A percentile compares a stretch with the other conserved stretches of the same genome.
Conservation (phyloP, 2,329 filamentous ascomycete genomes). For the Nannizziopsis arthrosporioides region DNA sequence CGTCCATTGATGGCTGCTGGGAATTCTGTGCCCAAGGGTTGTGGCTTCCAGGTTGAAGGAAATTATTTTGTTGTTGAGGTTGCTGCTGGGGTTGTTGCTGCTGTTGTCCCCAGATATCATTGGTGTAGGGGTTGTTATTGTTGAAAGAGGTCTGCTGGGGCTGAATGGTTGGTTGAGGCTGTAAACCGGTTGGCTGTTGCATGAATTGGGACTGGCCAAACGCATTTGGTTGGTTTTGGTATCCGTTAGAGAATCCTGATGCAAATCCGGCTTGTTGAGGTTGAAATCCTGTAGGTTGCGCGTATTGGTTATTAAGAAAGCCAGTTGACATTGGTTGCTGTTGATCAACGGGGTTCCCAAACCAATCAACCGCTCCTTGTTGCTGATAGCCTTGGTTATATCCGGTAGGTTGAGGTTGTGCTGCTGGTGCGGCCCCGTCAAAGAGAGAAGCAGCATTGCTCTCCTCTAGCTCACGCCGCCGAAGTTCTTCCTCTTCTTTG, state of each 20-base stretch:
- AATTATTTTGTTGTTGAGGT: slow-evolving; percentile 45
- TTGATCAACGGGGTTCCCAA: slow-evolving; percentile 82
- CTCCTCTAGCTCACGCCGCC: slow-evolving; percentile 75
- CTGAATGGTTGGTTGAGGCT: slow-evolving; percentile 40
- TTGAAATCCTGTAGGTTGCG: slow-evolving; percentile 64
- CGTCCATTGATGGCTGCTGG: slow-evolving; percentile 42
- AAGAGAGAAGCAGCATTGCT: slow-evolving; percentile 80
- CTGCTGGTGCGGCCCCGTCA: slow-evolving; percentile 55
- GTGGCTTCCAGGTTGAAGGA: slow-evolving; percentile 68
- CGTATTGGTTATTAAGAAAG: slow-evolving; percentile 55
- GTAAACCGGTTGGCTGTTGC: slow-evolving; percentile 30
- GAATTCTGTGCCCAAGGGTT: slow-evolving; percentile 75
- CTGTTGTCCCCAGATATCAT: slow-evolving; percentile 37
- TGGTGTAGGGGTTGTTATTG: slow-evolving; percentile 46
- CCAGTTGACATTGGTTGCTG: slow-evolving; percentile 58
- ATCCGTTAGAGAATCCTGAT: slow-evolving; percentile 60
- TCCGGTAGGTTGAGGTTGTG: slow-evolving; percentile 69
- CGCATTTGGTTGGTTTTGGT: slow-evolving; percentile 55
- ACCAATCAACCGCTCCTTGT: slow-evolving; percentile 91
- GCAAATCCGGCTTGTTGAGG: slow-evolving; percentile 52
- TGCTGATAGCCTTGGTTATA: slow-evolving; percentile 98
- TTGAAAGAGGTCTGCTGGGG: slow-evolving; percentile 50
- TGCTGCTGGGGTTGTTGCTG: slow-evolving; percentile 35
- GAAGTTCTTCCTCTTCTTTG: slow-evolving; percentile 76
- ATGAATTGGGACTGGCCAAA: slow-evolving; percentile 49